Evolutionary conservation across 176 grass and related monocot species (phyloP).

Genomic region (Saccharum officinarum): DNA sequence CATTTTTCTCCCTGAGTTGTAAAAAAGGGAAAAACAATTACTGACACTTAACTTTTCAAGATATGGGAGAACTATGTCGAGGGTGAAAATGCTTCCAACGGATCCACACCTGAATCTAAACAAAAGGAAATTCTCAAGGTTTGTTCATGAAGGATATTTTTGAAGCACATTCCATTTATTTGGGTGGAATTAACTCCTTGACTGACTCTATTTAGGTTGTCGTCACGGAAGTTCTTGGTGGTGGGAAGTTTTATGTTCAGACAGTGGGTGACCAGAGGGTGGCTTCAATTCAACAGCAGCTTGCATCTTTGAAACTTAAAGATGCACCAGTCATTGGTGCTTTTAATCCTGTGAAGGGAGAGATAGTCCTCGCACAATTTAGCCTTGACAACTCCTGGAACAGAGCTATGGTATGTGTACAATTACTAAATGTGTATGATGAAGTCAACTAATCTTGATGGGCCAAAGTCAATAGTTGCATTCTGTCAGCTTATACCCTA

Average conservation of each 20-base stretch:
- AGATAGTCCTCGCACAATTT: conserved; percentile 89
- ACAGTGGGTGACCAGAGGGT: conserved; percentile 83
- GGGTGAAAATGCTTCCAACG: conserved; percentile 80
- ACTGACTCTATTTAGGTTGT: conserved; percentile 57
- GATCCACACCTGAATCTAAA: conserved; percentile 62
- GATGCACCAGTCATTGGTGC: conserved; percentile 86
- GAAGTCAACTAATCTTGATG: conserved; percentile 13
- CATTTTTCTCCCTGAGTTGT: not conserved
- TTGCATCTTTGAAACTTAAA: conserved; percentile 76
- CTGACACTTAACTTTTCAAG: conserved; percentile 43
- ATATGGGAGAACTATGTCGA: conserved; percentile 98
- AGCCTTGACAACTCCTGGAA: conserved; percentile 94
- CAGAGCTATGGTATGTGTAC: conserved; percentile 81
- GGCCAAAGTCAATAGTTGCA: not conserved
- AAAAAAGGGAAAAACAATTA: not conserved
- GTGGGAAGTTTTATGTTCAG: conserved; percentile 97
- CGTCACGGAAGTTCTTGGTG: conserved; percentile 81
- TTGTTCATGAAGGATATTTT: conserved; percentile 22
- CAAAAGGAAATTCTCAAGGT: conserved; percentile 98
- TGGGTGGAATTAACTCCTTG: not conserved
- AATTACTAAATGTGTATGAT: conserved; percentile 18
- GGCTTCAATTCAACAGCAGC: conserved; percentile 80
- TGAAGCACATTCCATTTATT: not conserved
- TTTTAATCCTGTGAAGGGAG: conserved; percentile 90
- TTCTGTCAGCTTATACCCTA: not conserved